Base-by-base conservation (phyloP, 176 grass and related monocot genomes). In the Elaeis guineensis region DNA sequence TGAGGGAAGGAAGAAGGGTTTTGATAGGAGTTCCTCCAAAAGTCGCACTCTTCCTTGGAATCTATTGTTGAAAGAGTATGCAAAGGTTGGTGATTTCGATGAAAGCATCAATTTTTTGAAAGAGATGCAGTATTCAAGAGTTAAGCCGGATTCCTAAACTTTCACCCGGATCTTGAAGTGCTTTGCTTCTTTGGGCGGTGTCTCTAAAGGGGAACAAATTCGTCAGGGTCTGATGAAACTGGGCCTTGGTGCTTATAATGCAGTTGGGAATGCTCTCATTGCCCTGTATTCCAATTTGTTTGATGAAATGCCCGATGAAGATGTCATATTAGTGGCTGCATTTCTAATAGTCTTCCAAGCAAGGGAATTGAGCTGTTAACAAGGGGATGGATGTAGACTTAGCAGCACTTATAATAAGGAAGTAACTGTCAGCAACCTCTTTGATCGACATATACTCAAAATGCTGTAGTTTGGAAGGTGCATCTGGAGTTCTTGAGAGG, bases 101-200 rank as follows among this genome's bases (percentile, higher is more conserved):
- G 80, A 89, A 69, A 82, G 83, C 78, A 35, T 95, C 14, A 77
- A 57, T 18, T 54, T 87, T 71, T 90, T 87, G 58, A 72, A 79
- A 62, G 18, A 84, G 56, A 82, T 95, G 86, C 74, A 73, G 39
- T 63, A 32, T 28, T 78, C 54, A 51, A 71, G 80, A 22, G 68
- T 82, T 55, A 19, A 58, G 54, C 83, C 80, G 0, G 86, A 95
- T 55, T 79, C 82, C 23, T 71, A 76, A 68, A 81, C 69, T 48
- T 65, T 90, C 64, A 84, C 86, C 17, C 84, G 60, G 71, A 79
- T 87, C 65, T 57, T 95, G 49, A 90, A 87, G 71, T 90, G 83
- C 2, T 63, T 82, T 68, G 76, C 81, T 39, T 57, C 65, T 85
- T 82, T 85, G 23, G 25, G 65, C 48, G 6, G 69, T 62, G 57